phyloP scores from a whole-genome alignment of 139 green algal species.

The Yamagishiella unicocca region DNA sequence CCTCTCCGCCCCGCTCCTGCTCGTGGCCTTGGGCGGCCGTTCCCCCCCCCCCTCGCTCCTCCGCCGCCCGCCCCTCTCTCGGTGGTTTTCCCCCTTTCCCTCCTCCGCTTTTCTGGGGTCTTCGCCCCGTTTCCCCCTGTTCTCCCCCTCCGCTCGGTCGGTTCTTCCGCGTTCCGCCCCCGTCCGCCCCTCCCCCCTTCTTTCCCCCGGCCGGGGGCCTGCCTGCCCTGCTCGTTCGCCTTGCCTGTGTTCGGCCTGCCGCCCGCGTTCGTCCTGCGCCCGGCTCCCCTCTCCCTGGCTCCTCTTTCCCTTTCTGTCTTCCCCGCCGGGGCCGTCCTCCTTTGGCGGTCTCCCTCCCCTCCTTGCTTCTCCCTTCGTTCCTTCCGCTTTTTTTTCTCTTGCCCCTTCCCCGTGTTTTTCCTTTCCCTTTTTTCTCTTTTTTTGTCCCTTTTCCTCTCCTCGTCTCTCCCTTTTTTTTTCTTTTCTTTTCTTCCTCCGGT shows the following conservation, averaged over 20 bases:
- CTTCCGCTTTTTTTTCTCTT: neutral
- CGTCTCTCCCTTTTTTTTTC: neutral
- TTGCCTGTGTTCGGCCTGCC: neutral
- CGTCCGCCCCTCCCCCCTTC: neutral
- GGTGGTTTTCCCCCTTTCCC: neutral
- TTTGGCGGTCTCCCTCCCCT: too few relatives aligned
- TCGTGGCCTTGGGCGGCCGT: neutral
- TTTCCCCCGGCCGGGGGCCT: too few relatives aligned
- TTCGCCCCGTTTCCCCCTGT: neutral
- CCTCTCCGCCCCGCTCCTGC: neutral
- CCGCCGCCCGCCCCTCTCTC: neutral
- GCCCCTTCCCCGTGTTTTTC: conserved; percentile 1
- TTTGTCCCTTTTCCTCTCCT: neutral
- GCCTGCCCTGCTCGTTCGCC: neutral
- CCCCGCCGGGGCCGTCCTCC: neutral
- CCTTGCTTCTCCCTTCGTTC: neutral
- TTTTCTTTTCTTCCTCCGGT: neutral
- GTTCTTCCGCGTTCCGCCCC: conserved; percentile 1
- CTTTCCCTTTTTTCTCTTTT: neutral
- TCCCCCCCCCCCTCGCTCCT: too few relatives aligned
- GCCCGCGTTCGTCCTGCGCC: neutral
- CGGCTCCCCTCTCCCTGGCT: neutral
- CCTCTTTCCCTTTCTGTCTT: neutral
- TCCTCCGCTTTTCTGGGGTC: neutral
- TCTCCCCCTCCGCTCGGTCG: neutral